phyloP scores from a whole-genome alignment of 176 grass and related monocot genomes.

The Lolium rigidum region DNA sequence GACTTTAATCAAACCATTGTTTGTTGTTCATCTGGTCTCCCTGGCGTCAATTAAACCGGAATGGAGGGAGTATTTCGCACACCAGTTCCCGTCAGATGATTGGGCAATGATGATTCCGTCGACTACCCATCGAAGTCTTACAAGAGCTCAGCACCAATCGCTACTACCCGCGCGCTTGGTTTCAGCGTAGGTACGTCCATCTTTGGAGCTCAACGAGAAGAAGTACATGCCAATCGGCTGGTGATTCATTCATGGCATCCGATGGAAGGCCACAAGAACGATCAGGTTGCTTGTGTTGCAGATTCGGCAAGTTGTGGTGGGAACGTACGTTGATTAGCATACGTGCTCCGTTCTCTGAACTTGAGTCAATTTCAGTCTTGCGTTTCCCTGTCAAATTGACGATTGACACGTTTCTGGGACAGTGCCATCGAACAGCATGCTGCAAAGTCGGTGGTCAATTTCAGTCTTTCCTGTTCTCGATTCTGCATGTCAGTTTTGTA shows the following conservation, averaged over 20 bases:
- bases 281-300: not conserved
- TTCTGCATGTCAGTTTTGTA: not conserved
- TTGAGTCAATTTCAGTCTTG: not conserved
- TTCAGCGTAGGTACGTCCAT: not conserved
- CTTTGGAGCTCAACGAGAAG: not conserved
- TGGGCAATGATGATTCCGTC: conserved; percentile 28
- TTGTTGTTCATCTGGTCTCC: too few relatives aligned
- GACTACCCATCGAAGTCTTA: not conserved
- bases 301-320: not conserved
- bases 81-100: not conserved
- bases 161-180: not conserved
- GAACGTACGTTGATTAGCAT: not conserved
- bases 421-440: too few relatives aligned
- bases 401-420: too few relatives aligned
- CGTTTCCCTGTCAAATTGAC: too few relatives aligned
- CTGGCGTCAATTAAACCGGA: too few relatives aligned
- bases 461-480: too few relatives aligned
- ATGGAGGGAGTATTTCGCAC: too few relatives aligned
- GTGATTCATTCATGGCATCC: not conserved
- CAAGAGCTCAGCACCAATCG: not conserved
- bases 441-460: too few relatives aligned
- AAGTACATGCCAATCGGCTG: too few relatives aligned
- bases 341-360: not conserved
- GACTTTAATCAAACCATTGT: too few relatives aligned
- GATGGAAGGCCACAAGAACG: not conserved